Evolutionary conservation across 768 basidiomycete genomes (phyloP), one percentile per base, ranked within the genome.

Genomic region (Neoboletus subvelutipes): DNA sequence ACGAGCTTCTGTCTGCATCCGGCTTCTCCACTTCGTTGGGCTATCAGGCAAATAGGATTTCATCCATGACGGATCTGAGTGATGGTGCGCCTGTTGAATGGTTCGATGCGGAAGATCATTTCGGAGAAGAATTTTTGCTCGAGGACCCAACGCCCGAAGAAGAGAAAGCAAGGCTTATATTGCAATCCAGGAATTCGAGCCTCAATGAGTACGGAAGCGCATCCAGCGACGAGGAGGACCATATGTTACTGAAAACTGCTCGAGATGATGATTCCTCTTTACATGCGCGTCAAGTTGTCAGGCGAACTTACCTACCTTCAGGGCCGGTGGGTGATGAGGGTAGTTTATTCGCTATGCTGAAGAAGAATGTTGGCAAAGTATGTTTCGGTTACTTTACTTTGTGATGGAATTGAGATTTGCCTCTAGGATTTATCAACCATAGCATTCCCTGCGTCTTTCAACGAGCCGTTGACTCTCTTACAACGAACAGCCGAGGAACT

Each of bases 301-400:
- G 83, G 56, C 78, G 90, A 59, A 82, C 80, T 3, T 75, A 74
- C 40, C 74, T 91, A 47, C 88, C 90, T 18, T 80, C 82, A 20
- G 77, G 78, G 7, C 77, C 83, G 17, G 76, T 81, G 24, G 83
- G 81, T 4, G 91, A 93, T 52, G 90, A 94, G 73, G 89, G 90
- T 11, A 92, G 90, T 66, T 73, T 94, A 36, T 91, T 93, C 64
- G 75, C 87, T 1, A 84, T 94, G 33, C 73, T 94, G 45, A 92
- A 92, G 75, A 93, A 92, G 75, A 94, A 91, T 64, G 86, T 94
- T 46, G 92, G 92, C 51, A 93, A 92, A 78, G 92, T 90, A 50
- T 20, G 70, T 54, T 33, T 13, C 54, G 52, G 22, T 26, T 51
- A 36, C 31, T 50, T 53, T 28, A 36, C 13, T 24, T 55, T 6